Conservation (phyloP, 306 rosid species). For the Senna tora region DNA sequence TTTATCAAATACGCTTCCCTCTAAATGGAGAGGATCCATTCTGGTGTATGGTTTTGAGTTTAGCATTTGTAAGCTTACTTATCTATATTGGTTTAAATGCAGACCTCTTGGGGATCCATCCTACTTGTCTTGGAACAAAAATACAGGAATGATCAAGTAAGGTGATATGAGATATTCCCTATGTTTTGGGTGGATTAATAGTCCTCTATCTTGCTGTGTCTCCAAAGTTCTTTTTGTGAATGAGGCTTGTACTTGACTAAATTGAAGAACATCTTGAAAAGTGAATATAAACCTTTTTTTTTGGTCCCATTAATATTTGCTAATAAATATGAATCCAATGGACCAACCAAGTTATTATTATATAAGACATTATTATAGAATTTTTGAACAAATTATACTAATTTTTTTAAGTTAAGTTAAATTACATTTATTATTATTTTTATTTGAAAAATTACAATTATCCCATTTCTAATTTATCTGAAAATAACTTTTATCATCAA, state of each 20-base stretch:
- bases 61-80: constrained; percentile 31
- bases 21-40: too few relatives aligned
- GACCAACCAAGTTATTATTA: background rate
- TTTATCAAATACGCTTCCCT: too few relatives aligned
- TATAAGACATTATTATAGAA: too few relatives aligned
- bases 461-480: too few relatives aligned
- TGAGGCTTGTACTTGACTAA: constrained; percentile 20
- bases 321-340: constrained; percentile 3
- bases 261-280: constrained; percentile 3
- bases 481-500: background rate
- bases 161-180: constrained; percentile 22
- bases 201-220: constrained; percentile 17
- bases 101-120: constrained; percentile 94
- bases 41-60: too few relatives aligned
- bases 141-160: constrained; percentile 42
- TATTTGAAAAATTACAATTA: too few relatives aligned
- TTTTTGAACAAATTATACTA: too few relatives aligned
- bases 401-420: too few relatives aligned
- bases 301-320: background rate
- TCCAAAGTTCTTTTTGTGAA: background rate
- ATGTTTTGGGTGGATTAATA: constrained; percentile 20
- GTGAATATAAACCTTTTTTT: constrained; percentile 3
- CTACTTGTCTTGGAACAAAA: constrained; percentile 85
- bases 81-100: constrained; percentile 46
- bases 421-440: too few relatives aligned